Evolutionary conservation across 495 filamentous ascomycete genomes (phyloP).

Genomic region (Cairneyella variabilis): DNA sequence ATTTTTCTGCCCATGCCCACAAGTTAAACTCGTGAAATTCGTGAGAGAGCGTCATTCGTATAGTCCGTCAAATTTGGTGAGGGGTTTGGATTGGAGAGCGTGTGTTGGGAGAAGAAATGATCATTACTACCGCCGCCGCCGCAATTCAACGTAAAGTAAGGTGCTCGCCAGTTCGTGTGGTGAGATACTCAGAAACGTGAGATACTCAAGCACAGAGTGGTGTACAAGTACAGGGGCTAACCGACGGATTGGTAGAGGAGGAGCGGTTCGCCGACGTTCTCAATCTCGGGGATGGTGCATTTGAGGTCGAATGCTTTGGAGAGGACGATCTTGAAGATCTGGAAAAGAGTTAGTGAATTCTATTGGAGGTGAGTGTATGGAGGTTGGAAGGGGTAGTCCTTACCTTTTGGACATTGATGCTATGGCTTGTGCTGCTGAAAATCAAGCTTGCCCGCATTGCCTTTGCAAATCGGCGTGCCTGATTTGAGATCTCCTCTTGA

Average conservation of each 20-base stretch:
- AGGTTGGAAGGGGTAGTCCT: slow-evolving; percentile 6
- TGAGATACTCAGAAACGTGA: too few relatives aligned
- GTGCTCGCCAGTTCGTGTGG: too few relatives aligned
- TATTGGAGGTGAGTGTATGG: background rate
- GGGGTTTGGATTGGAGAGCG: background rate
- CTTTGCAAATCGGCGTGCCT: slow-evolving; percentile 94
- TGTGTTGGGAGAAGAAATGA: background rate
- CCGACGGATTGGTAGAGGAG: slow-evolving; percentile 80
- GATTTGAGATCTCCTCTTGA: slow-evolving; percentile 95
- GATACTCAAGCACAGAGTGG: too few relatives aligned
- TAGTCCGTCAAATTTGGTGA: background rate
- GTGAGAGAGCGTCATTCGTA: background rate
- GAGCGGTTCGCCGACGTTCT: slow-evolving; percentile 94
- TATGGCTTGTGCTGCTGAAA: slow-evolving; percentile 97
- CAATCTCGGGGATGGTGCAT: slow-evolving; percentile 98
- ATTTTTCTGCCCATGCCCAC: background rate
- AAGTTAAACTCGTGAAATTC: slow-evolving; percentile 1
- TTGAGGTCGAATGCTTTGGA: slow-evolving; percentile 98
- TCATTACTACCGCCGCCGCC: too few relatives aligned
- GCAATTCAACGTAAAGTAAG: too few relatives aligned
- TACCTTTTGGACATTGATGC: slow-evolving; percentile 99
- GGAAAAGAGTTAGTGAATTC: slow-evolving; percentile 20
- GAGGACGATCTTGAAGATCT: slow-evolving; percentile 99
- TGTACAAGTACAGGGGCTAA: slow-evolving; percentile 14
- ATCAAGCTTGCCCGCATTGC: slow-evolving; percentile 97